A percentile compares a stretch with the other conserved stretches of the same genome.
phyloP scores from a whole-genome alignment of 768 basidiomycete species.

The Panellus pusillus region DNA sequence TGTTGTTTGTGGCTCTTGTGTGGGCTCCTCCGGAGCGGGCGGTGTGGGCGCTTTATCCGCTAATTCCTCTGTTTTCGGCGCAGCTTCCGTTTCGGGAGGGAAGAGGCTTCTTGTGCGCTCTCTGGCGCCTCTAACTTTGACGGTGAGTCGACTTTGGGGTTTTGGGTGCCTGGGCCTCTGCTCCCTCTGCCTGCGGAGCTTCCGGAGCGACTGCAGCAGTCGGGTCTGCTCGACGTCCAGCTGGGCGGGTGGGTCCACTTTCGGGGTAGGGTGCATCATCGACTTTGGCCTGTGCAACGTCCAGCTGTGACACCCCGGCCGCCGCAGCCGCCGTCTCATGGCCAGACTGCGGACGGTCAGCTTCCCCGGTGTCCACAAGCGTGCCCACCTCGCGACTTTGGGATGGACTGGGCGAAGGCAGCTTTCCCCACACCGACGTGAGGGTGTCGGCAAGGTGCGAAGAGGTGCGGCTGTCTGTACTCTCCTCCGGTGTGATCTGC shows the following conservation, averaged over 20 bases:
- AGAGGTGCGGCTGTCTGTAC: conserved; percentile 36
- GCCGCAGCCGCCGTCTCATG: too few relatives aligned
- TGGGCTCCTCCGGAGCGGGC: background rate
- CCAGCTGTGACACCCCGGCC: background rate
- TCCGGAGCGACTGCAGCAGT: background rate
- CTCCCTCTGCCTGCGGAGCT: background rate
- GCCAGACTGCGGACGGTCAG: background rate
- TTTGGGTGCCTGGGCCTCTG: background rate
- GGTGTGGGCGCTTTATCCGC: background rate
- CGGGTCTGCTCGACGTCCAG: background rate
- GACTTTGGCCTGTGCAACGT: background rate
- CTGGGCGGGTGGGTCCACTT: background rate
- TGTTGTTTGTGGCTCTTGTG: too few relatives aligned
- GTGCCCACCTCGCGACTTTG: conserved; percentile 17
- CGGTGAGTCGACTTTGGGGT: background rate
- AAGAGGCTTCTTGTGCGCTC: background rate
- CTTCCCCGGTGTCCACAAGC: conserved; percentile 11
- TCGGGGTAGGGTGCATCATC: conserved; percentile 2
- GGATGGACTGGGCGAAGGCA: conserved; percentile 28
- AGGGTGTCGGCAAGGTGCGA: conserved; percentile 43
- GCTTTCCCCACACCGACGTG: conserved; percentile 49
- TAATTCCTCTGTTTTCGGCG: background rate
- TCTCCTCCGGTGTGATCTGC: conserved; percentile 26
- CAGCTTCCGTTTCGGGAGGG: background rate
- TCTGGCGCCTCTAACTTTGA: background rate